These are phyloP conservation scores for Eucalyptus globulus DNA, from an alignment of 345 rosid genomes.

Conservation along the genomic window DNA sequence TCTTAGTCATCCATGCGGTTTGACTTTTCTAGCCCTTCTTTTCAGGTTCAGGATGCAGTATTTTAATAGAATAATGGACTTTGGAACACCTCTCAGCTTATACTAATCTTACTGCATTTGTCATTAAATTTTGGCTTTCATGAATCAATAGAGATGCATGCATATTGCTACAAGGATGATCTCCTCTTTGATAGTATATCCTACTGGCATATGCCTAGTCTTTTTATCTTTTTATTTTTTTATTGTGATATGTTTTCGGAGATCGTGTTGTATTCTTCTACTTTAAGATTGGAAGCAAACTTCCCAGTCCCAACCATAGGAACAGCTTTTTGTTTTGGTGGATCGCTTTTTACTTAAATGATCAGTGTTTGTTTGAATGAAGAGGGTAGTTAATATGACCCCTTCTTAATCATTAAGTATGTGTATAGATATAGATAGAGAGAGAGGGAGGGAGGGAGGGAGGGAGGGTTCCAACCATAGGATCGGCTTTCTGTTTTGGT, in stretches of 20 bases:
- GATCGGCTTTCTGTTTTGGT: not conserved
- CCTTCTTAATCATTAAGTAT: too few species aligned
- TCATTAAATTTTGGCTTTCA: not conserved
- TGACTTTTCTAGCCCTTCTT: not conserved
- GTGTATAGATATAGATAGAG: too few species aligned
- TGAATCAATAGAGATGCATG: not conserved
- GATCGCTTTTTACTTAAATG: not conserved
- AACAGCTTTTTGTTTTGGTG: not conserved
- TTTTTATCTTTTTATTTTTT: not conserved
- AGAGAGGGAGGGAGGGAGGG: not conserved
- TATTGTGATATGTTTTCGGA: not conserved
- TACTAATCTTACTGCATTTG: not conserved
- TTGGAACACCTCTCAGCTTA: not conserved
- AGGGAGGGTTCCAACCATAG: not conserved
- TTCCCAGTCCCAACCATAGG: not conserved
- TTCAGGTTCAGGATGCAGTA: not conserved
- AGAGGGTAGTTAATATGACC: not conserved
- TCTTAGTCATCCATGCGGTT: not conserved
- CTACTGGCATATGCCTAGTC: not conserved
- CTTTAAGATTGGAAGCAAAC: not conserved
- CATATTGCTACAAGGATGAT: not conserved
- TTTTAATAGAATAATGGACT: not conserved
- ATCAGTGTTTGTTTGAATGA: not conserved
- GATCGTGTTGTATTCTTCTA: not conserved
- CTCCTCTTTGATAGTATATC: not conserved